A percentile compares a stretch with the other conserved stretches of the same genome.
These are phyloP conservation scores for Lecanosticta acicola DNA, from an alignment of 2,329 filamentous ascomycete genomes.

Conservation along the genomic window DNA sequence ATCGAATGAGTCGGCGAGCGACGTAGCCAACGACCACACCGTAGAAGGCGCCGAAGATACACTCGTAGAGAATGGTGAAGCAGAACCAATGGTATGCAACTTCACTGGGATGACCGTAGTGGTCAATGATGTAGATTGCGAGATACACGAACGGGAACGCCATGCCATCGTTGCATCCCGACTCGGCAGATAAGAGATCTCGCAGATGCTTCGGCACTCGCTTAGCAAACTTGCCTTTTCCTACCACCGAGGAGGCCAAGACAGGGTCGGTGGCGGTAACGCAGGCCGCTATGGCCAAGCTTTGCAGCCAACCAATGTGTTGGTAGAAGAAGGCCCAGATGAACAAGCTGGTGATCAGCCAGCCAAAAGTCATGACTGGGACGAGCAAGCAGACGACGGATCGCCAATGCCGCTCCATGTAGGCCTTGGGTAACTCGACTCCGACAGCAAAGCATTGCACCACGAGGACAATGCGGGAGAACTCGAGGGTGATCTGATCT, in stretches of 20 bases:
- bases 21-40: slow-evolving; percentile 84
- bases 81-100: slow-evolving; percentile 85
- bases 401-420: slow-evolving; percentile 97
- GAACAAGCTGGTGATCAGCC: slow-evolving; percentile 86
- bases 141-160: slow-evolving; percentile 97
- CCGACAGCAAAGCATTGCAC: slow-evolving; percentile 90
- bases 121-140: slow-evolving; percentile 81
- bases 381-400: slow-evolving; percentile 83
- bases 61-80: slow-evolving; percentile 88
- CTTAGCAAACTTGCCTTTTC: slow-evolving; percentile 98
- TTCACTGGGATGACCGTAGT: slow-evolving; percentile 60
- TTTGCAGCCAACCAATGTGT: slow-evolving; percentile 79
- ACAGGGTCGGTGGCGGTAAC: slow-evolving; percentile 97
- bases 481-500: slow-evolving; percentile 82
- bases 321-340: slow-evolving; percentile 82
- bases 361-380: slow-evolving; percentile 96
- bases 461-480: slow-evolving; percentile 81
- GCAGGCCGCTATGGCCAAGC: slow-evolving; percentile 80
- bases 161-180: slow-evolving; percentile 99
- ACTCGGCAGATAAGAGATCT: slow-evolving; percentile 91
- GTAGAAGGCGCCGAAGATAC: slow-evolving; percentile 83
- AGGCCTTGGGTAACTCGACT: slow-evolving; percentile 83
- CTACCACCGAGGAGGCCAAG: slow-evolving; percentile 92
- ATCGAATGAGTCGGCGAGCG: slow-evolving; percentile 84
- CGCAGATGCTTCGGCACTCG: slow-evolving; percentile 94